Conservation (phyloP, 352 stramenopile species). For the Phytophthora pisi region DNA sequence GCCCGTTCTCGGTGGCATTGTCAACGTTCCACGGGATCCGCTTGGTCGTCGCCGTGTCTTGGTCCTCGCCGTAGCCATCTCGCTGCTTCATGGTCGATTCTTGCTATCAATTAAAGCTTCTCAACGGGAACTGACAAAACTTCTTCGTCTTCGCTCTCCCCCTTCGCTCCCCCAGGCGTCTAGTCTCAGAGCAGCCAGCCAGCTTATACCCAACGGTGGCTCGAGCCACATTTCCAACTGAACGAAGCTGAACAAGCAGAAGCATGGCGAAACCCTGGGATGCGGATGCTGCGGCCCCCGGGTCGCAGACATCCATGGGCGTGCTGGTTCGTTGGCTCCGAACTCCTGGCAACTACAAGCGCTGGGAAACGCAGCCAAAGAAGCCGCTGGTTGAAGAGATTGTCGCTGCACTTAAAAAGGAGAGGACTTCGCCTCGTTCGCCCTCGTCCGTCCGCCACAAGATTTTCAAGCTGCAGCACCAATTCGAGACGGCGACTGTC, state of each 20-base stretch:
- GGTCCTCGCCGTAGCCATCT: background rate
- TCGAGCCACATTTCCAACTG: too few relatives aligned
- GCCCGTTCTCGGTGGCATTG: constrained; percentile 6
- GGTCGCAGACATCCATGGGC: constrained; percentile 9
- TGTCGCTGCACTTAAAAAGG: constrained; percentile 1
- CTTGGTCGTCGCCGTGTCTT: background rate
- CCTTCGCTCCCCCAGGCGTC: background rate
- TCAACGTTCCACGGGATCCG: constrained; percentile 26
- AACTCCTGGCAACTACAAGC: constrained; percentile 17
- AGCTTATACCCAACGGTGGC: background rate
- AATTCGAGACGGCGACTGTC: constrained; percentile 2
- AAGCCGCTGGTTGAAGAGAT: constrained; percentile 10
- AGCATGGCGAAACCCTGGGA: constrained; percentile 1
- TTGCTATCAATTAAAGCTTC: too few relatives aligned
- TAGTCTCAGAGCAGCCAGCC: background rate
- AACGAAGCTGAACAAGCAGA: background rate
- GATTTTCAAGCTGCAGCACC: constrained; percentile 1
- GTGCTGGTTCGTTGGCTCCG: constrained; percentile 15
- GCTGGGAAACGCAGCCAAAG: constrained; percentile 5
- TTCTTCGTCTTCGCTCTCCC: background rate
- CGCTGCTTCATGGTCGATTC: constrained; percentile 1
- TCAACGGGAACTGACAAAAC: background rate
- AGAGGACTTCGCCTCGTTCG: constrained; percentile 6
- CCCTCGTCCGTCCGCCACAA: background rate
- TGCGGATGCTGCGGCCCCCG: constrained; percentile 6